A percentile compares a stretch with the other conserved stretches of the same genome.
These are phyloP conservation scores for Lathyrus oleraceus DNA, from an alignment of 306 rosid species.

Conservation along the genomic window DNA sequence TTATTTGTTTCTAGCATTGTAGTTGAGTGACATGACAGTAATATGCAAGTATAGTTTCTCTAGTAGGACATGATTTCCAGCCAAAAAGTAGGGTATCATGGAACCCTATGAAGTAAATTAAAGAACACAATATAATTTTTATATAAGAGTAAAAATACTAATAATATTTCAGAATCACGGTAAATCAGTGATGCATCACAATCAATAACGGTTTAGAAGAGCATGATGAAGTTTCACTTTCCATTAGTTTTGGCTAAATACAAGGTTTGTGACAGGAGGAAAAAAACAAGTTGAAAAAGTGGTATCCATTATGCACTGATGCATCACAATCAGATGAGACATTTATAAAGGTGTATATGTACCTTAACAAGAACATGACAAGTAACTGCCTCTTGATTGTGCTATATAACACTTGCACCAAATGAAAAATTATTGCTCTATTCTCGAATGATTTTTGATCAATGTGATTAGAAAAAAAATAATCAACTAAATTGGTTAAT, in stretches of 20 bases:
- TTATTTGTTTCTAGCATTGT: background rate
- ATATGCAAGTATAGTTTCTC: background rate
- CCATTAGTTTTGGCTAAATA: background rate
- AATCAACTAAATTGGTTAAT: background rate
- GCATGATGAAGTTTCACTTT: slow-evolving; percentile 2
- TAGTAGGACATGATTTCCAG: background rate
- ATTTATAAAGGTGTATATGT: background rate
- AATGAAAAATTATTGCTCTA: background rate
- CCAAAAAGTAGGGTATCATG: background rate
- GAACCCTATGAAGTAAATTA: background rate
- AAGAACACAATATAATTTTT: background rate
- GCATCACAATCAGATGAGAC: slow-evolving; percentile 6
- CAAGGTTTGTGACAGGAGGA: background rate
- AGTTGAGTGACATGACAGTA: background rate
- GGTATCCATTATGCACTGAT: background rate
- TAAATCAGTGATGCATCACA: too few species aligned
- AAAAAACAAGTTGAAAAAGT: background rate
- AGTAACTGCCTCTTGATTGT: background rate
- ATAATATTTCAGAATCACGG: too few species aligned
- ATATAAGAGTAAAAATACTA: background rate
- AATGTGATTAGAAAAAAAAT: background rate
- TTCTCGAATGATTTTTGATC: background rate
- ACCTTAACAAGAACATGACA: background rate
- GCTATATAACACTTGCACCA: background rate
- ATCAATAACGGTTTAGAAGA: background rate